Conservation (phyloP, 176 grass and related monocot species). For the Phoenix dactylifera region DNA sequence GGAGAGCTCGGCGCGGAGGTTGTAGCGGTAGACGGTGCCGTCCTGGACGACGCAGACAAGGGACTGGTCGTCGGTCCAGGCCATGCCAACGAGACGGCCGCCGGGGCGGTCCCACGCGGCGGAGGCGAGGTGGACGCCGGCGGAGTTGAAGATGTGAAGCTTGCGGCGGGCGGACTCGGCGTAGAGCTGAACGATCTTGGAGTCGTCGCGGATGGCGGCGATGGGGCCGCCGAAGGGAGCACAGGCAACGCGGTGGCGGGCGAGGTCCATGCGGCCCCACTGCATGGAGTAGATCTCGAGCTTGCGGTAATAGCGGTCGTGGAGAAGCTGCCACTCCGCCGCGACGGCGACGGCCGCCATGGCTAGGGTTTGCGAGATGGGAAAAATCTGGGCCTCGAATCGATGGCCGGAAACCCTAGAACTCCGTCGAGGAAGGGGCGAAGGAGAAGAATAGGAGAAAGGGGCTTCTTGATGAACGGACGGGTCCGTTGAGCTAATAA, state of each 20-base stretch:
- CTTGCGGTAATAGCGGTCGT: constrained; percentile 80
- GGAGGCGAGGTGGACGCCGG: constrained; percentile 59
- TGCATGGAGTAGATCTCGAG: constrained; percentile 42
- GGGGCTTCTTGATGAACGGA: too few species aligned
- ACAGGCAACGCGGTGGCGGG: constrained; percentile 58
- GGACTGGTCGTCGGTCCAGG: constrained; percentile 70
- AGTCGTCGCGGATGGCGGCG: constrained; percentile 92
- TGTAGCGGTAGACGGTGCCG: constrained; percentile 69
- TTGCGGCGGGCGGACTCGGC: constrained; percentile 85
- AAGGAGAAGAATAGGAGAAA: too few species aligned
- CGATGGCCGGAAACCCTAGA: constrained; percentile 2
- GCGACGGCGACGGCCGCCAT: constrained; percentile 83
- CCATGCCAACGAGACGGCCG: constrained; percentile 64
- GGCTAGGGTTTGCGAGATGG: background rate
- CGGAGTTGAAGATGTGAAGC: constrained; percentile 75
- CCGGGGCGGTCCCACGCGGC: constrained; percentile 63
- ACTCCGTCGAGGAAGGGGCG: too few species aligned
- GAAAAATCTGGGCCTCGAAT: background rate
- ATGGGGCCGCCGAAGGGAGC: constrained; percentile 79
- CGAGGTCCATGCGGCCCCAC: constrained; percentile 81
- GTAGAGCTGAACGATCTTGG: constrained; percentile 93
- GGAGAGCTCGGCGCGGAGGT: constrained; percentile 47
- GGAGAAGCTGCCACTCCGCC: constrained; percentile 93
- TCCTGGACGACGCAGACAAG: constrained; percentile 76
- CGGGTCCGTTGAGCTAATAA: background rate